phyloP scores from a whole-genome alignment of 768 basidiomycete species.

The Mycena albidolilacea region DNA sequence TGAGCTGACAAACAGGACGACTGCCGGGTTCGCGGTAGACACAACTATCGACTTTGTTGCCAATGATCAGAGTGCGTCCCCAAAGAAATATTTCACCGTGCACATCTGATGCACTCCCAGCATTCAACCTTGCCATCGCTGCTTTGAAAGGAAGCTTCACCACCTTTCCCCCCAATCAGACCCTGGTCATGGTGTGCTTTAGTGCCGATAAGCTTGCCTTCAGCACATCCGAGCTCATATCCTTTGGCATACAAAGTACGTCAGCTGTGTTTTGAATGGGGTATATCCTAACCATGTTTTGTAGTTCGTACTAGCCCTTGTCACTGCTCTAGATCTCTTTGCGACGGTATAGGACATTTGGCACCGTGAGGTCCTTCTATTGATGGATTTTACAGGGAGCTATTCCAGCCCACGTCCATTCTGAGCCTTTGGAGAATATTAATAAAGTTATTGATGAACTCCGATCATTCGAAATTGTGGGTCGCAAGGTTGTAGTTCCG shows the following conservation, averaged over 20 bases:
- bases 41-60: slow-evolving; percentile 44
- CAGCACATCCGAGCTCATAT: slow-evolving; percentile 10
- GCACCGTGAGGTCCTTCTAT: too few relatives aligned
- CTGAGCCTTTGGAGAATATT: slow-evolving; percentile 25
- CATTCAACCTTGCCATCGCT: slow-evolving; percentile 29
- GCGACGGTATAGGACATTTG: slow-evolving; percentile 9
- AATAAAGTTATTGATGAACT: slow-evolving; percentile 33
- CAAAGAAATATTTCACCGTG: neutral
- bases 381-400: slow-evolving; percentile 8
- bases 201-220: slow-evolving; percentile 32
- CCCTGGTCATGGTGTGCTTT: slow-evolving; percentile 27
- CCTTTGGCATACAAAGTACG: slow-evolving; percentile 28
- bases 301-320: slow-evolving; percentile 21
- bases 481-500: slow-evolving; percentile 29
- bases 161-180: slow-evolving; percentile 22
- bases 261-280: neutral
- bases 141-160: slow-evolving; percentile 29
- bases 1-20: slow-evolving; percentile 33
- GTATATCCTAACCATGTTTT: neutral
- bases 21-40: slow-evolving; percentile 39
- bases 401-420: slow-evolving; percentile 9
- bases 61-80: slow-evolving; percentile 39
- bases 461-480: slow-evolving; percentile 22
- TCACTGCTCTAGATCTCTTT: slow-evolving; percentile 31
- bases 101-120: neutral